Percentiles rank a stretch among this genome's conserved stretches.
These are phyloP conservation scores for Lachancea sp. DNA, from an alignment of 805 yeast species.

Conservation along the genomic window DNA sequence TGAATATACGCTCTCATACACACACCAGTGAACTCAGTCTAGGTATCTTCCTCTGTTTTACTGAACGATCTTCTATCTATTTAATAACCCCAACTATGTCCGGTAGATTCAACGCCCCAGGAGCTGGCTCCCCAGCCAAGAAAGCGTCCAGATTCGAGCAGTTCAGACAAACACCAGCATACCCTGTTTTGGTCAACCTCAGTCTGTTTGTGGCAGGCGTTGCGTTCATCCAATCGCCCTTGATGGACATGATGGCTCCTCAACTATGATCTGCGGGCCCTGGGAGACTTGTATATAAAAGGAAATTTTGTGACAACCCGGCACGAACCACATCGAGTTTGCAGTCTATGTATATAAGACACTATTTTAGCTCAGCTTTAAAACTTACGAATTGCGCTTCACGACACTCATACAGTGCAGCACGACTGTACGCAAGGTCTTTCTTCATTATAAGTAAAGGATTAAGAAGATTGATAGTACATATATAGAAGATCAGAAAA, in stretches of 20 bases:
- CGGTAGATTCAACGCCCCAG: conserved; percentile 27
- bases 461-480: no score
- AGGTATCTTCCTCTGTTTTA: no score
- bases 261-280: conserved; percentile 36
- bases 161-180: conserved; percentile 57
- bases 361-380: neutral
- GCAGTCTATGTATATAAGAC: neutral
- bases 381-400: no score
- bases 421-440: no score
- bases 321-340: no score
- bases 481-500: no score
- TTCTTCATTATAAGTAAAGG: no score
- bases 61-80: no score
- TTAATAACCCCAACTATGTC: conserved; percentile 1
- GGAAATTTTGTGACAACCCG: neutral
- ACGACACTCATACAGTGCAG: no score
- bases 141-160: conserved; percentile 38
- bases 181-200: conserved; percentile 57
- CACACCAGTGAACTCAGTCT: no score
- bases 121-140: conserved; percentile 24
- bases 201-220: conserved; percentile 67
- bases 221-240: conserved; percentile 67
- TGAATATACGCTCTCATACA: no score
- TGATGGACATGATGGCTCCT: conserved; percentile 78
- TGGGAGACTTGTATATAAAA: neutral